Evolutionary conservation across 148 eudicot species (phyloP), one percentile per base, ranked within the genome.

Genomic region (Diospyros kaki): DNA sequence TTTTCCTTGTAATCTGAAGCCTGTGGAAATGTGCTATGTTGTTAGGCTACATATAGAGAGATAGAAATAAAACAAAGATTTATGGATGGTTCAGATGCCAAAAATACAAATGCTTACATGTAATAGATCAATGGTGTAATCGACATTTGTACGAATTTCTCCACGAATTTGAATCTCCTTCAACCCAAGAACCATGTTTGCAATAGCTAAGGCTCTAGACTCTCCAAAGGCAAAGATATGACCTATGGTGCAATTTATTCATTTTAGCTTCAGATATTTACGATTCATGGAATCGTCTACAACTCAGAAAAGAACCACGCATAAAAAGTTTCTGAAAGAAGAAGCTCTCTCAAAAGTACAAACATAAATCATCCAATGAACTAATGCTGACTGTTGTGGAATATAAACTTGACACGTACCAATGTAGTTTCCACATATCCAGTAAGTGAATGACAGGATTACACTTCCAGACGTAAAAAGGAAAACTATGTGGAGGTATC

Each of bases 201-300:
- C 97, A 52, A 96, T 96, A 56, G 99, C 99, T 74, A 91, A 60
- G 70, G 94, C 84, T 89, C 99, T 91, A 10, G 98, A 93, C 83
- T 96, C 99, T 83, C 99, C 99, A 77, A 93, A 91, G 72, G 99
- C 99, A 87, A 96, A 96, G 55, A 96, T 95, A 81, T 96, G 99
- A 64, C 99, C 99, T 96, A 89, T 61, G 56, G 40, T 79, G 72
- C 58, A 54, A 64, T 61, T 5, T 42, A 42, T 8, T 46, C 44
- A 64, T 45, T n/a, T 64, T 73, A 65, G 65, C 15, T 14, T 42
- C 17, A 14, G 38, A 48, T 6, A 52, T 4, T 50, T 67, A 50
- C 18, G 9, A 46, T n/a, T 46, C 50, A 42, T 9, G 10, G 38
- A 46, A n/a, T 7, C 39, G 2, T 17, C 14, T 28, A 67, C 38